Evolutionary conservation across 1,284 basidiomycete genomes (phyloP).

Genomic region (Trichosporon ovoides): DNA sequence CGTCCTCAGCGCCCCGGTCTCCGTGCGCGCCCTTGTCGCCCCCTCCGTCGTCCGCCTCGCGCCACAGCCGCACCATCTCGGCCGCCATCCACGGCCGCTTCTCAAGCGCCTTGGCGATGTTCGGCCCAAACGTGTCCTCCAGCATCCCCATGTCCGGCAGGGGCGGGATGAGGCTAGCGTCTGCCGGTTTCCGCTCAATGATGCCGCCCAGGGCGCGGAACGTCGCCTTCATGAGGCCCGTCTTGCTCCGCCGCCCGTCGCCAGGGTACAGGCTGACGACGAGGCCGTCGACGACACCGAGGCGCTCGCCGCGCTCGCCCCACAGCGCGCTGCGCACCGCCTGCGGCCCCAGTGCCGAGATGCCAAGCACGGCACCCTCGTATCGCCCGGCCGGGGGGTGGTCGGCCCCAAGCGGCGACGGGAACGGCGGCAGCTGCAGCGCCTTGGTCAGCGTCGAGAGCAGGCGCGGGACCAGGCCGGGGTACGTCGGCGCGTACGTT

Average conservation of each 20-base stretch:
- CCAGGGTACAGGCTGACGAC: constrained; percentile 33
- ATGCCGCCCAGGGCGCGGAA: constrained; percentile 20
- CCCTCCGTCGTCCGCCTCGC: background rate
- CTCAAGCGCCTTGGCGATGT: constrained; percentile 28
- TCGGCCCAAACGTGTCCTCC: constrained; percentile 27
- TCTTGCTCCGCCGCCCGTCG: constrained; percentile 27
- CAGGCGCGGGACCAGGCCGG: constrained; percentile 55
- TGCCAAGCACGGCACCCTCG: constrained; percentile 78
- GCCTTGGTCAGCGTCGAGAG: constrained; percentile 88
- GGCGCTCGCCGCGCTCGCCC: constrained; percentile 30
- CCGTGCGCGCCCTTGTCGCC: background rate
- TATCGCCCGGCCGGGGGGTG: constrained; percentile 58
- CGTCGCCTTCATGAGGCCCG: constrained; percentile 32
- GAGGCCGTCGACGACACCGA: constrained; percentile 31
- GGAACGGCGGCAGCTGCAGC: constrained; percentile 51
- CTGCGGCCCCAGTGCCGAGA: constrained; percentile 74
- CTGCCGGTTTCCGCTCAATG: constrained; percentile 19
- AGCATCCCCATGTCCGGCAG: constrained; percentile 20
- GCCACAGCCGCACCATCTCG: constrained; percentile 25
- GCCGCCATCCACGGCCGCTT: constrained; percentile 36
- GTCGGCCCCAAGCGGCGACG: constrained; percentile 38
- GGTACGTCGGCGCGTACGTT: constrained; percentile 52
- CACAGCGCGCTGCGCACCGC: constrained; percentile 69
- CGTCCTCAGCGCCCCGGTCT: background rate
- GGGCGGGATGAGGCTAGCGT: constrained; percentile 18